Base-by-base conservation (phyloP, 73 alveolate genomes). In the Paraurostyla sp. region DNA sequence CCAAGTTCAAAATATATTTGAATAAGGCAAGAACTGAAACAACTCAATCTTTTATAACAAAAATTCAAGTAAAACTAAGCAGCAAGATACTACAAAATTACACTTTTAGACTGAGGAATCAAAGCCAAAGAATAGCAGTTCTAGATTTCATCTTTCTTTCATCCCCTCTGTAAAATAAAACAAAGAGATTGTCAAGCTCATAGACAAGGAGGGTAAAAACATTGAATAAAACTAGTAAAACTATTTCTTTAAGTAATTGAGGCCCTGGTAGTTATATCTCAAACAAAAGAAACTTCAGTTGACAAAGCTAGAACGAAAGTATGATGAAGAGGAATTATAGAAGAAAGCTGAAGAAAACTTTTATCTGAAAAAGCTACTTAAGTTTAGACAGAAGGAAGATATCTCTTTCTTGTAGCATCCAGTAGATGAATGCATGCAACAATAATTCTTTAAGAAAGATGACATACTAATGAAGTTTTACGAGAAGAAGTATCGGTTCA, bases 371-470 rank as follows among this genome's bases (percentile, higher is more conserved):
- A 73, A 43, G 30, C 51, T 73, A 16, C 25, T 73, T 2, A 73
- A 73, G 46, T 48, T 48, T 73, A 73, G 71, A 45, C 38, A 20
- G 20, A 43, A 73, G 46, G 86, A 43, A 2, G 86, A 73, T 25
- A 2, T 43, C 0, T 22, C 43, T 4, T 73, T 43, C 46, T 30
- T 73, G 4, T 41, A 73, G 20, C 4, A 73, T 20, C 86, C 86
- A 48, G 86, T 73, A 9, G 86, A 73, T 73, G 54, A 73, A 56
- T 73, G 86, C 30, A 73, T 73, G 86, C 40, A 48, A 46, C 0
- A 11, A 7, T 48, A 48, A 30, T 49, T 45, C 25, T 73, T 73
- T 36, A 73, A 48, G 32, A 49, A 73, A 18, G 71, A 73, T 48
- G 86, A 73, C 46, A 11, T 13, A 73, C 25, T 73, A 0, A 73